Evolutionary conservation across 257 asterid species (phyloP).

Genomic region (Solanum pinnatisectum): DNA sequence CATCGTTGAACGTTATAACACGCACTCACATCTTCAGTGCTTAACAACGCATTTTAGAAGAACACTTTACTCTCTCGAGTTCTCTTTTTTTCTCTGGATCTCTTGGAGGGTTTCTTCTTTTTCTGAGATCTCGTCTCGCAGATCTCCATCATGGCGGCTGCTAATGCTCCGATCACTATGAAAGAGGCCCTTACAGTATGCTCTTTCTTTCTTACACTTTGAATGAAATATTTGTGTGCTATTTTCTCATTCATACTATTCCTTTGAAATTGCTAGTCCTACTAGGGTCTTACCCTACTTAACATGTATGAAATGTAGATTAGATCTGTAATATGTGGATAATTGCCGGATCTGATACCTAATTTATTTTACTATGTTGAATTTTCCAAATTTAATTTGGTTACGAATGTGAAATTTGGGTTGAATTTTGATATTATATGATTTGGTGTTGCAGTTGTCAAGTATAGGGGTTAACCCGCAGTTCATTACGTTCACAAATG

Average conservation of each 20-base stretch:
- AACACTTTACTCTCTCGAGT: slow-evolving; percentile 2
- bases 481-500: slow-evolving; percentile 86
- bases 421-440: slow-evolving; percentile 13
- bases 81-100: slow-evolving; percentile 5
- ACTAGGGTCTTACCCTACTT: background rate
- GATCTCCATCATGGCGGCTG: slow-evolving; percentile 83
- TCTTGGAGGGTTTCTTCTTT: slow-evolving; percentile 18
- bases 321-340: background rate
- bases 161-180: slow-evolving; percentile 99
- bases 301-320: background rate
- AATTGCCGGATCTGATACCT: slow-evolving; percentile 28
- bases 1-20: background rate
- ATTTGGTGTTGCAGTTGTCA: slow-evolving; percentile 66
- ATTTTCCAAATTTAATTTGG: background rate
- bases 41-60: background rate
- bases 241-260: background rate
- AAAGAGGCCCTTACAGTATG: slow-evolving; percentile 36
- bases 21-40: background rate
- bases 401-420: background rate
- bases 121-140: slow-evolving; percentile 31
- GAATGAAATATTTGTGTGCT: background rate
- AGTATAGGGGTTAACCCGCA: slow-evolving; percentile 92
- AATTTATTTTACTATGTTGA: background rate
- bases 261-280: background rate
- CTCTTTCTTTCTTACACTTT: background rate